Evolutionary conservation across 2,329 filamentous ascomycete genomes (phyloP), one percentile per base, ranked within the genome.

Genomic region (Fusarium azukiicola): DNA sequence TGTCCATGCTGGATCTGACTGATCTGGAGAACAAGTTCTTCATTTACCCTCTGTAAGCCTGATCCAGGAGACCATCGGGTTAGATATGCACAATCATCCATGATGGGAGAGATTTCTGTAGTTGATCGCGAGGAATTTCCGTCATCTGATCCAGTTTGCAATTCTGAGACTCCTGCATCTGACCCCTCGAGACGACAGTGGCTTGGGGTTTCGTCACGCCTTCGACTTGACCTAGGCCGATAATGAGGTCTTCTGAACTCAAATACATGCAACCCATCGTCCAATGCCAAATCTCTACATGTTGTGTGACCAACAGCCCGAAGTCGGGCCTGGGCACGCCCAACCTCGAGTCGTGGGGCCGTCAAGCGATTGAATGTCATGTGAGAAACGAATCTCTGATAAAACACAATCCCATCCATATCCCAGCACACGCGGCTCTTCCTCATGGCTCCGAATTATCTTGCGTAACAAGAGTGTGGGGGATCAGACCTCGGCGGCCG

Each of bases 1-100:
- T 80, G 36, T 78, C 78, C 2, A 79, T 80, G 69, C 42, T 80
- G 23, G 78, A 80, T 70, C 69, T 80, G 47, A 80, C 77, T 10
- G 77, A 80, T 73, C 36, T 80, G n/a, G 77, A 80, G 69, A 80
- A 80, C 32, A 80, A 80, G 64, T 80, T 72, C 52, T 78, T 76
- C 42, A 64, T 78, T 38, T 78, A 78, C 36, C 71, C 74, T 32
- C 74, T 78, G 7, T 75, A 64, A 52, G 47, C 14, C 27, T 74
- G 10, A 6, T 12, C 1, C 5, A 12, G 9, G 8, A 5, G 6
- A 17, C 7, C 27, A 6, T 32, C 23, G 16, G 16, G 5, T 9
- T 7, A 32, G 4, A 4, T 4, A 10, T 54, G 7, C n/a, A 10
- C 7, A 17, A 11, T 17, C 1, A 27, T 14, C 6, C 23, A 56